Base-by-base conservation (phyloP, 345 rosid species). In the Psidium guajava region DNA sequence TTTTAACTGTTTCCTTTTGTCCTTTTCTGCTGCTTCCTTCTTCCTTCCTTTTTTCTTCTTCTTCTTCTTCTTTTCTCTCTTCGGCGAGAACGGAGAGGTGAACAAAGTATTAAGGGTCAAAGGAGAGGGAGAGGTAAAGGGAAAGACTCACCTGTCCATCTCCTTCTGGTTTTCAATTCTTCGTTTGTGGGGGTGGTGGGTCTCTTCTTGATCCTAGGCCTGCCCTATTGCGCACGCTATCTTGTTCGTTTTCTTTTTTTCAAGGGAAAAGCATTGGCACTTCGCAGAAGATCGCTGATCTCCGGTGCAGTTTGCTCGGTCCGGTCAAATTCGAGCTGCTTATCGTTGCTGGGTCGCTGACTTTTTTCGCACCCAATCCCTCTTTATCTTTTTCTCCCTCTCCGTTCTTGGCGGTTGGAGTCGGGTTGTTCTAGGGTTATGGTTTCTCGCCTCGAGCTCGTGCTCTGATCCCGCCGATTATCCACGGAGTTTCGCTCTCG, bases 401-500 rank as follows among this genome's bases (percentile, higher is more conserved):
- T 77, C 82, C 58, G 36, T 77, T 44, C 85, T 64, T 58, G 80
- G 54, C 82, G 42, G 69, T 61, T n/a, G 1, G 20, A 7, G 36
- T 69, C 80, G 47, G 13, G 42, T 55, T 40, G 25, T 40, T 55
- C 21, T 50, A 74, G 47, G 87, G 88, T 89, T 86, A 87, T 59
- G 86, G 85, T 83, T 87, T 82, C 42, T 83, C 49, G 85, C 84
- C 82, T 77, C 52, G 69, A 85, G 55, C 51, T 77, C 53, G 47
- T 80, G 52, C 82, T 64, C 55, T 86, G 84, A 86, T 82, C 53
- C 84, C 40, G 82, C 57, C 42, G 86, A 24, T 90, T 75, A 90
- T 87, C 92, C 82, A 90, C 94, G 92, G 93, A 92, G 91, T 87
- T 90, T 88, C 93, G 92, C 89, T 85, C 86, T 88, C 90, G 93